Conservation (phyloP, 805 yeast species). For the Saccharomycopsis babjevae region DNA sequence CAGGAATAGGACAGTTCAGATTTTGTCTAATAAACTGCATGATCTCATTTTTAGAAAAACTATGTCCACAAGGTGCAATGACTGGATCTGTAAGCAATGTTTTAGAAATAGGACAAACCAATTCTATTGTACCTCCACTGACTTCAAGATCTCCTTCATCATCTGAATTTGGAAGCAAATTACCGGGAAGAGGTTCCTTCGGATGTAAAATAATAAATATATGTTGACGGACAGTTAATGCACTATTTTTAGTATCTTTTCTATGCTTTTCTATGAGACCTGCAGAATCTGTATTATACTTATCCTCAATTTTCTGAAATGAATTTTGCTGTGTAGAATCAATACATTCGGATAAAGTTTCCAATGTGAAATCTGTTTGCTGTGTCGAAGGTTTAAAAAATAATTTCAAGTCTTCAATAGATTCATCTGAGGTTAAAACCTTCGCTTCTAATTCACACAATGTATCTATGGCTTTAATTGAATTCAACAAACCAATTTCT, state of each 20-base stretch:
- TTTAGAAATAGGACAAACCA: conserved; percentile 58
- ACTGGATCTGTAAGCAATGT: conserved; percentile 44
- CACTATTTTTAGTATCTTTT: no score
- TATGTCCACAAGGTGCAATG: conserved; percentile 53
- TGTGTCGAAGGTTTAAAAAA: not conserved
- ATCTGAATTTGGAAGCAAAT: conserved; percentile 23
- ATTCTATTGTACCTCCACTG: conserved; percentile 60
- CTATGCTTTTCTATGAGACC: not conserved
- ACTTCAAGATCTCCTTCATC: conserved; percentile 55
- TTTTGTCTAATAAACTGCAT: conserved; percentile 24
- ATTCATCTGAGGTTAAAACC: not conserved
- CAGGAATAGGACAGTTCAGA: conserved; percentile 48
- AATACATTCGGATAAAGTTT: not conserved
- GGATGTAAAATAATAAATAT: conserved; percentile 48
- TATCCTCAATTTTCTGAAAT: not conserved
- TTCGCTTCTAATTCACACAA: not conserved
- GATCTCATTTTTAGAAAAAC: conserved; percentile 44
- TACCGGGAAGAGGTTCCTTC: conserved; percentile 47
- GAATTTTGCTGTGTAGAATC: not conserved
- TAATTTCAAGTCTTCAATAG: not conserved
- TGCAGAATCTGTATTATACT: not conserved
- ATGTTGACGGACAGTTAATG: conserved; percentile 4
- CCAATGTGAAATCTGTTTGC: not conserved
- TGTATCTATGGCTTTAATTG: not conserved
- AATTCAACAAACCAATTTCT: not conserved